Base-by-base conservation (phyloP, 306 rosid genomes). In the Ormosia semicastrata region DNA sequence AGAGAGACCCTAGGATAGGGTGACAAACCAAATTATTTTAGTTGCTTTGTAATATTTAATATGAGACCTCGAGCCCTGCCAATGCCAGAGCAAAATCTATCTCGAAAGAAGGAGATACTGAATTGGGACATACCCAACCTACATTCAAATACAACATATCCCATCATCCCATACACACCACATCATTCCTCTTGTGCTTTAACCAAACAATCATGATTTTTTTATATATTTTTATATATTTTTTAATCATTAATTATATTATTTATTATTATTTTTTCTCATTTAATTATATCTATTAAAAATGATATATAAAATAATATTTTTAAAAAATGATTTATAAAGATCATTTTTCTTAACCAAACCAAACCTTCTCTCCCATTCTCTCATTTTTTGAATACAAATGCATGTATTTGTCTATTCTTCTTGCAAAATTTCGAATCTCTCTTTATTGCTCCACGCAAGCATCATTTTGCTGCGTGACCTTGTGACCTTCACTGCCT, bases 391-490 rank as follows among this genome's bases (percentile, higher is more conserved):
- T 24, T 11, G 60, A 69, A 79, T 69, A 57, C 39, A 70, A 58
- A 69, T 43, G 54, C 5, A 36, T 65, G 32, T 32, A 53, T 57
- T 54, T 32, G 8, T 84, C 2, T 49, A 1, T 72, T 66, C 66
- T 40, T n/a, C 30, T 71, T 40, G 79, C 57, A 29, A 80, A 78
- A 78, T 54, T 84, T 18, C 30, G 88, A 87, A 82, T 85, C 88
- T 85, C 81, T 86, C 83, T 91, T 90, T 83, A 87, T 88, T 84
- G 89, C 91, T 81, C 83, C 95, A 85, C 78, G 87, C 87, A 84
- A 73, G 83, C 89, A 90, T 86, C 89, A 93, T 88, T 87, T 70
- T 86, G 85, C 72, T 80, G 81, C 58, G 88, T 82, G 90, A 80
- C 93, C 62, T 79, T 78, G 79, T 78, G 15, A 63, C 69, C 57